Conservation (phyloP, 2,329 filamentous ascomycete genomes). For the Paramyrothecium roridum region DNA sequence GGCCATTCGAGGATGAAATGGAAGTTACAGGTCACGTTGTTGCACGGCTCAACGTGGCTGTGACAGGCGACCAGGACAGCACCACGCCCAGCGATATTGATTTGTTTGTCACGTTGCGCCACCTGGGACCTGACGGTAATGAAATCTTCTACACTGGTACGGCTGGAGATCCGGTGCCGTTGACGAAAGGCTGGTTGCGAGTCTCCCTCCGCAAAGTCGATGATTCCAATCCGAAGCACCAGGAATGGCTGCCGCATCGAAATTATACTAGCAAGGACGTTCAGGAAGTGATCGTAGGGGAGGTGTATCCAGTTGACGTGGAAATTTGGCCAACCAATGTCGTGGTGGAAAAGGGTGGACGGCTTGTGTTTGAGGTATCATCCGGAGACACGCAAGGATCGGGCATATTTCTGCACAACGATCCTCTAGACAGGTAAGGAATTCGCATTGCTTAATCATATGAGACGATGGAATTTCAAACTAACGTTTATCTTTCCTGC, state of each 20-base stretch:
- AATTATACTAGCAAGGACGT: constrained; percentile 58
- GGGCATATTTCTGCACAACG: constrained; percentile 53
- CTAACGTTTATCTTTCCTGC: background rate
- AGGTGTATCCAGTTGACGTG: constrained; percentile 58
- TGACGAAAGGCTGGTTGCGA: constrained; percentile 64
- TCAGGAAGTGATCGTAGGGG: constrained; percentile 47
- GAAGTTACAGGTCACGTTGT: constrained; percentile 69
- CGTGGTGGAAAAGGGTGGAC: constrained; percentile 42
- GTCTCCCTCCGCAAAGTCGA: constrained; percentile 54
- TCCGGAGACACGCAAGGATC: constrained; percentile 58
- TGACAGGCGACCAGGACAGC: constrained; percentile 48
- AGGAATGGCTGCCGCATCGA: constrained; percentile 50
- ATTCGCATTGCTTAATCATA: background rate
- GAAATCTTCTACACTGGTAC: constrained; percentile 66
- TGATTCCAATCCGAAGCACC: constrained; percentile 45
- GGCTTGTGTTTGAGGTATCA: constrained; percentile 52
- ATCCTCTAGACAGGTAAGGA: constrained; percentile 42
- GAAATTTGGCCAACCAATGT: constrained; percentile 66
- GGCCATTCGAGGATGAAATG: constrained; percentile 57
- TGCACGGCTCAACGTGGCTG: constrained; percentile 62
- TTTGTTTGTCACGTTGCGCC: constrained; percentile 59
- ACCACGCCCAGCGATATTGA: constrained; percentile 51
- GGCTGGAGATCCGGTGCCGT: constrained; percentile 59
- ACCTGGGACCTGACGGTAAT: constrained; percentile 50
- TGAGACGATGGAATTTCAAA: background rate